Evolutionary conservation across 2,329 filamentous ascomycete genomes (phyloP).

Genomic region (Cercospora citrullina): DNA sequence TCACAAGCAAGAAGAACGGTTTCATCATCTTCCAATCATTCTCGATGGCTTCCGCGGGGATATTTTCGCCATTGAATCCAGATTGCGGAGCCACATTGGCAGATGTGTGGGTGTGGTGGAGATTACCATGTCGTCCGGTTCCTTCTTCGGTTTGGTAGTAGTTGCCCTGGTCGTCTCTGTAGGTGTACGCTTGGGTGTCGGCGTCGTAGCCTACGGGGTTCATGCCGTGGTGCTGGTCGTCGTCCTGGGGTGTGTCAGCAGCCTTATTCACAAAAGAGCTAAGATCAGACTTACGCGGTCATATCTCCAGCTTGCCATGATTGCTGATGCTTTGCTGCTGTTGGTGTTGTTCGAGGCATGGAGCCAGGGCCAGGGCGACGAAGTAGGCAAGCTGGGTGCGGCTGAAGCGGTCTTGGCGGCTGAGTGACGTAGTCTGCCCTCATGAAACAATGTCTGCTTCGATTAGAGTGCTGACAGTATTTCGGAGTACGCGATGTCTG

Average conservation of each 20-base stretch:
- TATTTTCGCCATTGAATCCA: conserved; percentile 6
- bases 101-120: conserved; percentile 12
- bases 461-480: neutral
- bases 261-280: too few relatives aligned
- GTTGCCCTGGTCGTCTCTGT: conserved; percentile 15
- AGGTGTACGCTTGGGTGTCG: conserved; percentile 24
- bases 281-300: conserved; percentile 2
- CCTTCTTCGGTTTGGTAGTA: conserved; percentile 17
- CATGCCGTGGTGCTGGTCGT: conserved; percentile 14
- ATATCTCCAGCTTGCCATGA: conserved; percentile 12
- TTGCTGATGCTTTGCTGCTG: neutral
- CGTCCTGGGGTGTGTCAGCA: conserved; percentile 9
- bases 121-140: conserved; percentile 19
- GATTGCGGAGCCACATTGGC: conserved; percentile 11
- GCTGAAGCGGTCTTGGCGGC: neutral
- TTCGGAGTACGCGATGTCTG: neutral
- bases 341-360: neutral
- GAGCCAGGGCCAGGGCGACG: neutral
- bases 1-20: conserved; percentile 20
- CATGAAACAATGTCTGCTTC: neutral
- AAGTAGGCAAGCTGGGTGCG: neutral
- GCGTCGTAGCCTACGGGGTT: conserved; percentile 25
- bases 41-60: conserved; percentile 1
- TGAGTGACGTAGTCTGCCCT: neutral
- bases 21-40: conserved; percentile 21